Percentiles rank a stretch among this genome's conserved stretches.
These are phyloP conservation scores for Cinnamomum micranthum DNA, from an alignment of 164 flowering plant genomes.

Conservation along the genomic window DNA sequence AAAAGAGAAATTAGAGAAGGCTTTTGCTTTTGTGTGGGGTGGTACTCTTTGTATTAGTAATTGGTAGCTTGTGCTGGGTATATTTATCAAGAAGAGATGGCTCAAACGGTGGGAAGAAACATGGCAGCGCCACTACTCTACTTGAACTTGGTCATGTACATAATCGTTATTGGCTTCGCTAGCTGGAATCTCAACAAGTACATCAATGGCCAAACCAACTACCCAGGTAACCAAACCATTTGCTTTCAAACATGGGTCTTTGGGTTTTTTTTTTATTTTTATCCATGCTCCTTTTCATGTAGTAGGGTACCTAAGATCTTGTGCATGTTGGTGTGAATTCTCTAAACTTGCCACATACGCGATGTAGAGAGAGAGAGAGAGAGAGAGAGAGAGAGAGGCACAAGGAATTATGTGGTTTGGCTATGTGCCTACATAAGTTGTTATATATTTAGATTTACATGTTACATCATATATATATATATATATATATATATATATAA, in stretches of 20 bases:
- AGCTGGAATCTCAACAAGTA: conserved; percentile 80
- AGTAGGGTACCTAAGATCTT: too few species aligned
- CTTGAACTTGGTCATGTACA: conserved; percentile 65
- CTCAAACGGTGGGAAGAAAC: conserved; percentile 60
- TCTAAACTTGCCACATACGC: too few species aligned
- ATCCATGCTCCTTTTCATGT: too few species aligned
- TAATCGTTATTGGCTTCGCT: conserved; percentile 64
- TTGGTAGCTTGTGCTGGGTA: background rate
- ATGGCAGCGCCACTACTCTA: conserved; percentile 85
- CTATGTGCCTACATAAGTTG: too few species aligned
- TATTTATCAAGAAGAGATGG: conserved; percentile 30
- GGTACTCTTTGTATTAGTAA: background rate
- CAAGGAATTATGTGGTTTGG: too few species aligned
- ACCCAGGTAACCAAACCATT: conserved; percentile 48
- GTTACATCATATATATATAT: too few species aligned
- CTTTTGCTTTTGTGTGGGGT: background rate
- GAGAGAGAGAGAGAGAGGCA: too few species aligned
- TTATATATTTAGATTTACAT: too few species aligned
- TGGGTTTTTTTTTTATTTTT: too few species aligned
- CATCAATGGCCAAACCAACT: conserved; percentile 73
- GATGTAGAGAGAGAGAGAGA: too few species aligned
- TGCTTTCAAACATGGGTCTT: background rate
- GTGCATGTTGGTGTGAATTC: too few species aligned
- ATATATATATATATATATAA: too few species aligned
- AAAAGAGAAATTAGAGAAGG: background rate